Evolutionary conservation across 192 early-diverging fungal species (phyloP), one percentile per base, ranked within the genome.

Genomic region (Umbelopsis ramanniana): DNA sequence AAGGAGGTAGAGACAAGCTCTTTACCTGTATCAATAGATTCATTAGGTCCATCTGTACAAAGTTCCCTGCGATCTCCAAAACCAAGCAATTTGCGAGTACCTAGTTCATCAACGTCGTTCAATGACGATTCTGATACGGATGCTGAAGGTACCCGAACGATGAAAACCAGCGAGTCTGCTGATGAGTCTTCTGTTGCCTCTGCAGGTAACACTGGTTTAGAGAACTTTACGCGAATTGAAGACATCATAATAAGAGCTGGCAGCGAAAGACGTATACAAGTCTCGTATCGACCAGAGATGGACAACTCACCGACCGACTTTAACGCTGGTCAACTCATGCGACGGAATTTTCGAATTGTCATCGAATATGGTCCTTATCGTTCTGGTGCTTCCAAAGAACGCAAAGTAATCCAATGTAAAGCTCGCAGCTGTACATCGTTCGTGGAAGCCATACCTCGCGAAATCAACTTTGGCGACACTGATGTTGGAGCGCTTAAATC

Each of bases 401-500:
- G 85, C 38, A 95, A 95, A 74, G 89, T 88, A 22, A 84, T 99
- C 35, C 94, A 96, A 66, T 98, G 96, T 81, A 95, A 92, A 68
- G 90, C 94, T 3, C 86, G 94, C 46, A 91, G 91, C 37, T 98
- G 97, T 75, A 99, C 95, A 4, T 95, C 97, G 0, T 90, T 97
- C 72, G 92, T 99, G 47, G 92, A 93, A 24, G 92, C 96, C 3
- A 81, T 85, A 40, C 97, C 97, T 9, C 86, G 87, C 60, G 79
- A 90, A 45, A 84, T 99, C 6, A 92, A 97, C 72, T 99, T 99
- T 89, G 97, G 97, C 63, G 92, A 94, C 66, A 96, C 96, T 2
- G 95, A 98, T 79, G 96, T 99, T 0, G 94, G 95, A 19, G 95
- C 92, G 6, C 82, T 95, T 14, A 97, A 97, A 79, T 94, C 96